Evolutionary conservation across 2,329 filamentous ascomycete genomes (phyloP).

Genomic region (Trichoderma lentiforme): DNA sequence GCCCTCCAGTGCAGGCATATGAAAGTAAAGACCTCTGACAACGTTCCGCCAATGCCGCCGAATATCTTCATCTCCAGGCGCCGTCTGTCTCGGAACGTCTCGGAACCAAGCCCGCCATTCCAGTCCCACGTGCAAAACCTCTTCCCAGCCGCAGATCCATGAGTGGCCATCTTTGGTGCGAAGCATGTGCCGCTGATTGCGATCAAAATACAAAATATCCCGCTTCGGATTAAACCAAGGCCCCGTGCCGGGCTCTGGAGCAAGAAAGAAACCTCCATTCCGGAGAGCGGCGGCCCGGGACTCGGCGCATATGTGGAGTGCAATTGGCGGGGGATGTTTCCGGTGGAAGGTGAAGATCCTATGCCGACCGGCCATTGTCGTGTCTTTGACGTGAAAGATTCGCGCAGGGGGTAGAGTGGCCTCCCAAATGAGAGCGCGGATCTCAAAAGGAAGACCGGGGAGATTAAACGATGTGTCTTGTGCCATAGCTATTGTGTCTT

Average conservation of each 20-base stretch:
- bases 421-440: constrained; percentile 31
- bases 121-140: constrained; percentile 27
- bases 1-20: constrained; percentile 25
- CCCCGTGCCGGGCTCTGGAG: constrained; percentile 14
- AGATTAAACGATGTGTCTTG: constrained; percentile 19
- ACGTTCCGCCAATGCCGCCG: constrained; percentile 23
- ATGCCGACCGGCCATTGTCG: background rate
- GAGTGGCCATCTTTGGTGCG: constrained; percentile 15
- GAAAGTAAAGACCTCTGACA: constrained; percentile 23
- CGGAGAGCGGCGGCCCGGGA: constrained; percentile 28
- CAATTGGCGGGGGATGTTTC: constrained; percentile 21
- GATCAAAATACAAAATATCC: constrained; percentile 32
- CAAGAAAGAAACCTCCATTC: constrained; percentile 27
- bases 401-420: constrained; percentile 27
- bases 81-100: constrained; percentile 24
- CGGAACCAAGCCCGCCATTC: constrained; percentile 31
- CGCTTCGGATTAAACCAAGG: constrained; percentile 28
- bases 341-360: constrained; percentile 26
- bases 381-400: constrained; percentile 30
- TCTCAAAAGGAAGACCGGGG: constrained; percentile 25
- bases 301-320: constrained; percentile 26
- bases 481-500: background rate
- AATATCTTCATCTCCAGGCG: constrained; percentile 23
- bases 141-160: constrained; percentile 25
- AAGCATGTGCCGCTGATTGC: constrained; percentile 25